Evolutionary conservation across 495 filamentous ascomycete genomes (phyloP).

Genomic region (Glarea lozoyensis): DNA sequence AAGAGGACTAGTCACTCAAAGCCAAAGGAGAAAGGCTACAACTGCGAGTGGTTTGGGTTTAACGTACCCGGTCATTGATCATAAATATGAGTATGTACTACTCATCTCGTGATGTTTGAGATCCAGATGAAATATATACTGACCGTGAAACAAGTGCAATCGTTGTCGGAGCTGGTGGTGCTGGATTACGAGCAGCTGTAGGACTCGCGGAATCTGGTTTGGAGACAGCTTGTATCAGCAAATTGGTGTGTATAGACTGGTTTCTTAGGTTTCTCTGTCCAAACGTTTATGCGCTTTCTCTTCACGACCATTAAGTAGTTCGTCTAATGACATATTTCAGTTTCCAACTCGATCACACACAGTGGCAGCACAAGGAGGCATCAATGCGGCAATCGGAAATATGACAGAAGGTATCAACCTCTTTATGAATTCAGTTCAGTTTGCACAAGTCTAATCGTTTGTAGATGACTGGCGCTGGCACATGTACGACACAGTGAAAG

Average conservation of each 20-base stretch:
- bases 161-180: conserved; percentile 21
- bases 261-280: not conserved
- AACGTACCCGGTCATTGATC: conserved; percentile 12
- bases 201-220: conserved; percentile 17
- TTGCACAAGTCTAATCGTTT: not conserved
- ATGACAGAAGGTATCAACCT: conserved; percentile 15
- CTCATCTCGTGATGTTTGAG: too few relatives aligned
- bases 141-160: conserved; percentile 16
- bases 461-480: conserved; percentile 22
- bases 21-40: conserved; percentile 7
- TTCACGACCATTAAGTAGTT: not conserved
- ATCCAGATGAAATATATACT: too few relatives aligned
- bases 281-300: not conserved
- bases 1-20: too few relatives aligned
- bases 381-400: conserved; percentile 21
- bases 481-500: conserved; percentile 23
- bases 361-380: conserved; percentile 21
- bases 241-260: conserved; percentile 10
- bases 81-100: conserved; percentile 17
- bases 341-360: conserved; percentile 21
- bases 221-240: conserved; percentile 20
- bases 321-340: conserved; percentile 2
- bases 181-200: conserved; percentile 20
- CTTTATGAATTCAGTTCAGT: not conserved
- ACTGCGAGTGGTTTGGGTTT: conserved; percentile 1